Base-by-base conservation (phyloP, 306 rosid species). In the Chamaecrista fasciculata region DNA sequence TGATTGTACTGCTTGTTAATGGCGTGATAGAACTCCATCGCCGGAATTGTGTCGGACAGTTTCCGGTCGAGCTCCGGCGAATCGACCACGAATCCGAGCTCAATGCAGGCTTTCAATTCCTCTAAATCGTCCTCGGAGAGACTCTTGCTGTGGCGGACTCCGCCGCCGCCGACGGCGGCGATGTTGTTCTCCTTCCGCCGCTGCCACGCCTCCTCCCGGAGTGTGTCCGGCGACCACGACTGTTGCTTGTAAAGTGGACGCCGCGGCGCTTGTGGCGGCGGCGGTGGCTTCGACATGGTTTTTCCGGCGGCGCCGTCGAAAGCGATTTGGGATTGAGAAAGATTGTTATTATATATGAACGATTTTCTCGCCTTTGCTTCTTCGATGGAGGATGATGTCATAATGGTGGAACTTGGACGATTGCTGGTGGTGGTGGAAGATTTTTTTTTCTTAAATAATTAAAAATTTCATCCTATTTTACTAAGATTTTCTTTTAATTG, bases 191-290 rank as follows among this genome's bases (percentile, higher is more conserved):
- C 74, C 67, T 77, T 89, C 15, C 86, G 78, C 51, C 90, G 73
- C 16, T 71, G 80, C 97, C 97, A 92, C 9, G 90, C 91, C 80
- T 89, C 95, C 16, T 92, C 95, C 2, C 96, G 82, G 44, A 71
- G 68, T 49, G 44, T 80, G 44, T 89, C 97, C 1, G 90, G 90
- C 6, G 96, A 84, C 96, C 89, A 87, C 0, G 96, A 85, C 33
- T 64, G 74, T 59, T 87, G 97, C 82, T 85, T 92, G 72, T 42
- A 46, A 4, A 89, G 89, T 9, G 79, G 81, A 8, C 73, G 73
- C 40, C 70, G 77, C 16, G 78, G 85, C 61, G 77, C 83, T 11
- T 75, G 60, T 11, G 78, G 21, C 2, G 71, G 85, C 64, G 77
- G 60, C 11, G 78, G 21, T 2, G 71, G 73, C 2, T 43, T 71